Evolutionary conservation across 768 basidiomycete genomes (phyloP).

Genomic region (Rhodotorula taiwanensis): DNA sequence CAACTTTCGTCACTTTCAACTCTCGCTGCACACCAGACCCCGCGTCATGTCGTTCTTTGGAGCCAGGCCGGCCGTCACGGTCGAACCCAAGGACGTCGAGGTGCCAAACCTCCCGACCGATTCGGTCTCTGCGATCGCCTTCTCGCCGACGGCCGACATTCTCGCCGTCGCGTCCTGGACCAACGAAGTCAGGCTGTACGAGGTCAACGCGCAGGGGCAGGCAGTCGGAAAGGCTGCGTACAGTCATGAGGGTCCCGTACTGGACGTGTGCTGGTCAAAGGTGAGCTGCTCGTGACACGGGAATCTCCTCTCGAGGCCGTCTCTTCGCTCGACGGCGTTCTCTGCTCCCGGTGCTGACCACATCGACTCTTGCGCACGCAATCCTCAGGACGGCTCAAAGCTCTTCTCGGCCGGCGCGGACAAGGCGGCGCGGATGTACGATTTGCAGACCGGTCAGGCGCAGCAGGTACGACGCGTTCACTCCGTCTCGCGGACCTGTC

Average conservation of each 20-base stretch:
- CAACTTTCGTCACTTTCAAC: no score
- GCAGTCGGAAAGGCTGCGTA: constrained; percentile 87
- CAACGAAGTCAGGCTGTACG: constrained; percentile 83
- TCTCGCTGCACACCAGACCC: not conserved
- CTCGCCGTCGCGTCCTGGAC: constrained; percentile 92
- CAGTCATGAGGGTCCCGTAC: constrained; percentile 77
- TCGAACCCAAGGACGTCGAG: constrained; percentile 68
- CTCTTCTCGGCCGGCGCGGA: constrained; percentile 89
- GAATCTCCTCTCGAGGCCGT: no score
- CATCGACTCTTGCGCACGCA: not conserved
- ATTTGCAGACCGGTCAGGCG: constrained; percentile 76
- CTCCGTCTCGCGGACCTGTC: constrained; percentile 52
- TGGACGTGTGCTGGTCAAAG: constrained; percentile 86
- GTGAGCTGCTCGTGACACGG: no score
- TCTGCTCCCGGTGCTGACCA: not conserved
- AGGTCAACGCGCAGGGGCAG: constrained; percentile 66
- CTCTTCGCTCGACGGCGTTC: no score
- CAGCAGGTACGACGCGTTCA: constrained; percentile 73
- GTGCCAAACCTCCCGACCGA: constrained; percentile 73
- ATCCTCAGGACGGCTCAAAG: constrained; percentile 66
- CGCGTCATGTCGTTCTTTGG: constrained; percentile 35
- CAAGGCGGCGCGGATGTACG: constrained; percentile 90
- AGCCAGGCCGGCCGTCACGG: constrained; percentile 30
- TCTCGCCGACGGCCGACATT: constrained; percentile 78
- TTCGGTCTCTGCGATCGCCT: constrained; percentile 75